phyloP scores from a whole-genome alignment of 208 protist species.

The Wallacemonas sp. region DNA sequence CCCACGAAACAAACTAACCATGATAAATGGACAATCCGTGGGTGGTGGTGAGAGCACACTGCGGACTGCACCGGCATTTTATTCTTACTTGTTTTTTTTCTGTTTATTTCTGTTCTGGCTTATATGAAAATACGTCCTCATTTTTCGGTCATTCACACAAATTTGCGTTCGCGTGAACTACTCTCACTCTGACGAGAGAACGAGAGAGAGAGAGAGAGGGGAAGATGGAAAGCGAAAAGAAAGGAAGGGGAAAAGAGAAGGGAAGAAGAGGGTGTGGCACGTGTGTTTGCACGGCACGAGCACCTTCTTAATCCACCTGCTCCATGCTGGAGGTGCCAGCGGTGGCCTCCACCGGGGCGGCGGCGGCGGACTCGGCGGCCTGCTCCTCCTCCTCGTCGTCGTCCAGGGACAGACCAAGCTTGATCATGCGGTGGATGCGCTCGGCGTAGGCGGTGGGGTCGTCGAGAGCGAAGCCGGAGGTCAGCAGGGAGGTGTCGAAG shows the following conservation, averaged over 20 bases:
- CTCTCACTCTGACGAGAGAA: too few relatives aligned
- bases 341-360: constrained; percentile 61
- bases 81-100: too few relatives aligned
- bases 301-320: constrained; percentile 91
- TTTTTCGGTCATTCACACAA: too few relatives aligned
- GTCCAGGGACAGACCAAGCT: constrained; percentile 96
- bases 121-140: too few relatives aligned
- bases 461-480: constrained; percentile 98
- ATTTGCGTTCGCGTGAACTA: too few relatives aligned
- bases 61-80: too few relatives aligned
- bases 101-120: too few relatives aligned
- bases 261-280: background rate
- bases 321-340: constrained; percentile 92
- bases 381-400: constrained; percentile 63
- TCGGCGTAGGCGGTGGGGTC: constrained; percentile 94
- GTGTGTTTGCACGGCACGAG: background rate
- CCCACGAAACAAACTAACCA: too few relatives aligned
- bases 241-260: constrained; percentile 18
- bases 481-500: constrained; percentile 98
- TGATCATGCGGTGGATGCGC: constrained; percentile 99
- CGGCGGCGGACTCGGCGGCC: constrained; percentile 28
- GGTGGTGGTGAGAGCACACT: too few relatives aligned
- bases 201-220: too few relatives aligned
- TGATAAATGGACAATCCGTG: too few relatives aligned
- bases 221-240: constrained; percentile 1